Evolutionary conservation across 768 basidiomycete genomes (phyloP), one percentile per base, ranked within the genome.

Genomic region (Tricholoma flavovirens): DNA sequence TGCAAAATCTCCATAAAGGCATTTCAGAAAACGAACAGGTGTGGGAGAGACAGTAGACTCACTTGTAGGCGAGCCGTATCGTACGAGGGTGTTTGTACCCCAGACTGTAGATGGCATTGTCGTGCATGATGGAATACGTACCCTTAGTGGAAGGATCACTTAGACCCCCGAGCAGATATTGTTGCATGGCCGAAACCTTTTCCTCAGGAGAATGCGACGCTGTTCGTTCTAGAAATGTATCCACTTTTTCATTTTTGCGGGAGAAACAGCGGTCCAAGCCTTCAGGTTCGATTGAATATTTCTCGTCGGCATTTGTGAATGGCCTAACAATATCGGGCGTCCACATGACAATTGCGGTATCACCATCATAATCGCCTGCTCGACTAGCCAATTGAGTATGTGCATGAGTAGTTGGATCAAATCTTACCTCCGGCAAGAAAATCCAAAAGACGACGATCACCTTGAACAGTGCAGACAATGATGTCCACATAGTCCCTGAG

Each of bases 331-430:
- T 72, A 14, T 71, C 65, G 0, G 80, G 79, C 26, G 85, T 74
- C 79, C 82, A 87, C 30, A 84, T 82, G 1, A 80, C 77, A 6
- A 76, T 67, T 4, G 77, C 79, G 15, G 77, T 83, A 57, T 87
- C 87, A 1, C 87, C 87, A 60, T 88, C 87, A 59, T 87, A 87
- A 58, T 88, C 87, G 19, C 86, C 86, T 83, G 51, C 14, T 42
- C 12, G 5, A 19, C 10, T 1, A 22, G 17, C 17, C 48, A 24
- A 29, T 24, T 26, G 4, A 8, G n/a, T 14, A 5, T 7, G 40
- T 21, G 35, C 53, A 15, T 15, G 15, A 46, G 33, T 24, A 52
- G 46, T 3, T 12, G 19, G 10, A 49, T 53, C 10, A 7, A 5
- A 24, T 61, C 72, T 46, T 55, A 83, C 86, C 86, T 55, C 85